A percentile compares a stretch with the other conserved stretches of the same genome.
Evolutionary conservation across 1,139 yeast species (phyloP).

Genomic region (Zygoascus meyerae): DNA sequence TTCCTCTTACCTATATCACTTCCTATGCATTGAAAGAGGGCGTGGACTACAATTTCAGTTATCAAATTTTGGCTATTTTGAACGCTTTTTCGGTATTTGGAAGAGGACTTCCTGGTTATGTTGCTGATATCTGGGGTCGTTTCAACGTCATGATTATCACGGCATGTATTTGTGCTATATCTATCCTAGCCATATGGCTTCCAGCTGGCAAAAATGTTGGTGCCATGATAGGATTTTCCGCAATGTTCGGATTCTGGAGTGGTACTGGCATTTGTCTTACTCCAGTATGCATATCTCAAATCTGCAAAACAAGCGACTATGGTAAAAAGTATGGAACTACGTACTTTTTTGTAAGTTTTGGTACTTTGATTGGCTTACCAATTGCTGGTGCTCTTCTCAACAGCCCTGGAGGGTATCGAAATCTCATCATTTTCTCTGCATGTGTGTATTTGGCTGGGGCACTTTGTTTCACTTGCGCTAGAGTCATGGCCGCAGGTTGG

Average conservation of each 20-base stretch:
- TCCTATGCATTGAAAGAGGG: slow-evolving; percentile 46
- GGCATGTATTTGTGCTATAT: slow-evolving; percentile 34
- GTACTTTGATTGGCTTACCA: slow-evolving; percentile 49
- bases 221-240: slow-evolving; percentile 43
- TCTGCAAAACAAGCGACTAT: slow-evolving; percentile 56
- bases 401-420: slow-evolving; percentile 25
- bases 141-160: slow-evolving; percentile 48
- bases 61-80: slow-evolving; percentile 40
- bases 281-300: slow-evolving; percentile 47
- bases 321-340: slow-evolving; percentile 68
- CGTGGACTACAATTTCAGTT: slow-evolving; percentile 39
- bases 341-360: slow-evolving; percentile 58
- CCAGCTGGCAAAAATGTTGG: slow-evolving; percentile 45
- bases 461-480: slow-evolving; percentile 23
- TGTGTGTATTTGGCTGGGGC: slow-evolving; percentile 27
- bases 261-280: slow-evolving; percentile 45
- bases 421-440: slow-evolving; percentile 31
- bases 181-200: slow-evolving; percentile 43
- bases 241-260: slow-evolving; percentile 49
- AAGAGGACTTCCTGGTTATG: slow-evolving; percentile 42
- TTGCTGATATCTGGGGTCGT: slow-evolving; percentile 47
- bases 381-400: slow-evolving; percentile 45
- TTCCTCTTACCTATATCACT: slow-evolving; percentile 48
- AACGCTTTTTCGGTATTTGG: slow-evolving; percentile 47
- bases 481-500: slow-evolving; percentile 28